These are phyloP conservation scores for Mycena sp. DNA, from an alignment of 1,284 basidiomycete species.

Conservation along the genomic window DNA sequence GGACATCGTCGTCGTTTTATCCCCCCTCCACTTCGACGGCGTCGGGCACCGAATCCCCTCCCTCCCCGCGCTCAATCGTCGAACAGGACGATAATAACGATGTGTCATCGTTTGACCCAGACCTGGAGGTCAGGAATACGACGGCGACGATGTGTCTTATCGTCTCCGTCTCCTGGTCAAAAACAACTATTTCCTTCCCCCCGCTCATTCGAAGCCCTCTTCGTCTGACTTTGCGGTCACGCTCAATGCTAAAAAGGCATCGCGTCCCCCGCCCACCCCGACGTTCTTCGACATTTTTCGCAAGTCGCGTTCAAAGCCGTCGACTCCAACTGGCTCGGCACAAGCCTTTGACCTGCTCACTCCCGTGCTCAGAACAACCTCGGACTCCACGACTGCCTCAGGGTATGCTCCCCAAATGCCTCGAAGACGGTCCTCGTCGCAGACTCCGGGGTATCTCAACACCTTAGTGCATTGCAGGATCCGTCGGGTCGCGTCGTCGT, in stretches of 20 bases:
- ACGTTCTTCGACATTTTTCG: slow-evolving; percentile 77
- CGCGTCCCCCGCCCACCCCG: slow-evolving; percentile 50
- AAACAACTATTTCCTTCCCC: slow-evolving; percentile 86
- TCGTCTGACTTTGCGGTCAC: slow-evolving; percentile 63
- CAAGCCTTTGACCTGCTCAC: slow-evolving; percentile 47
- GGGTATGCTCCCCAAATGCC: slow-evolving; percentile 48
- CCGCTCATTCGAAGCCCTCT: slow-evolving; percentile 81
- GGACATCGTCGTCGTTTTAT: slow-evolving; percentile 27
- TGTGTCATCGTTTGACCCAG: slow-evolving; percentile 51
- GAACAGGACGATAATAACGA: slow-evolving; percentile 54
- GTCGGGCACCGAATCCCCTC: slow-evolving; percentile 73
- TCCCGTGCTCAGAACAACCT: slow-evolving; percentile 68
- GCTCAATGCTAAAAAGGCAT: slow-evolving; percentile 51
- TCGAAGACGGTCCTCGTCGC: slow-evolving; percentile 51
- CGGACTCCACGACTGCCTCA: slow-evolving; percentile 63
- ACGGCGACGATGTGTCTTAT: slow-evolving; percentile 83
- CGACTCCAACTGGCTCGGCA: slow-evolving; percentile 54
- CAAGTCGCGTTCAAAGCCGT: slow-evolving; percentile 70
- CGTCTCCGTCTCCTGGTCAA: slow-evolving; percentile 81
- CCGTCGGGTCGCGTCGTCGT: slow-evolving; percentile 73
- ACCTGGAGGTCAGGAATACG: slow-evolving; percentile 65
- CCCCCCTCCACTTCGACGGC: slow-evolving; percentile 29
- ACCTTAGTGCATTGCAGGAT: slow-evolving; percentile 43
- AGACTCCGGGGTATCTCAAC: slow-evolving; percentile 43
- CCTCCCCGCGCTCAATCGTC: slow-evolving; percentile 74